Evolutionary conservation across 148 eudicot genomes (phyloP).

Genomic region (Salicornia ramosissima): DNA sequence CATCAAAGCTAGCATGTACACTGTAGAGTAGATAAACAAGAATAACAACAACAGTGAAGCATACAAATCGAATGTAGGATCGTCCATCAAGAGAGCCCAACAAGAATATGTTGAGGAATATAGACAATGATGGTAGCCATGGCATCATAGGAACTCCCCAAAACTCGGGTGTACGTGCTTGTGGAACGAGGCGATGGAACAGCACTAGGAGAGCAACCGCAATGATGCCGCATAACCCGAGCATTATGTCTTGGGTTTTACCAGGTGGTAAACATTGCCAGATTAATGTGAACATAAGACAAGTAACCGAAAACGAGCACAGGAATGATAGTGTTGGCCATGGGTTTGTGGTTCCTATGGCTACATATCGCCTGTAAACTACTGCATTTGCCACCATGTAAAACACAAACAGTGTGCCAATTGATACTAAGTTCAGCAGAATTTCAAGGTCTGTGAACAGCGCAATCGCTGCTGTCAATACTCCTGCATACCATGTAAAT

Average conservation of each 20-base stretch:
- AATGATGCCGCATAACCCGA: constrained; percentile 37
- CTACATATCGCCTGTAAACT: constrained; percentile 68
- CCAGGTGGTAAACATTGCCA: constrained; percentile 72
- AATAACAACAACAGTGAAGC: constrained; percentile 55
- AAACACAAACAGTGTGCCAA: constrained; percentile 89
- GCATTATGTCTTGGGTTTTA: constrained; percentile 49
- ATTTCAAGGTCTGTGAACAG: constrained; percentile 72
- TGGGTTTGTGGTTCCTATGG: constrained; percentile 54
- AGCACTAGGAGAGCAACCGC: constrained; percentile 43
- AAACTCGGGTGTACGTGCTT: constrained; percentile 68
- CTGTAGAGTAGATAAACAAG: constrained; percentile 71
- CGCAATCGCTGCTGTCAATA: constrained; percentile 73
- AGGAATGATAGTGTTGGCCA: constrained; percentile 81
- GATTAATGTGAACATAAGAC: constrained; percentile 54
- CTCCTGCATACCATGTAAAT: constrained; percentile 62
- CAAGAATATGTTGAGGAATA: constrained; percentile 76
- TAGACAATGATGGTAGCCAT: constrained; percentile 76
- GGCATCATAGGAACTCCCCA: constrained; percentile 99
- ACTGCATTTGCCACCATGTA: constrained; percentile 93
- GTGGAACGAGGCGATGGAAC: constrained; percentile 67
- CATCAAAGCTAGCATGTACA: constrained; percentile 97
- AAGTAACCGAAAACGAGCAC: constrained; percentile 51
- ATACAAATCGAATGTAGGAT: constrained; percentile 60
- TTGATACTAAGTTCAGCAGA: constrained; percentile 76
- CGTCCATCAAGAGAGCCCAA: constrained; percentile 66